Conservation (phyloP, 2,329 filamentous ascomycete species). For the Fusarium sp. region DNA sequence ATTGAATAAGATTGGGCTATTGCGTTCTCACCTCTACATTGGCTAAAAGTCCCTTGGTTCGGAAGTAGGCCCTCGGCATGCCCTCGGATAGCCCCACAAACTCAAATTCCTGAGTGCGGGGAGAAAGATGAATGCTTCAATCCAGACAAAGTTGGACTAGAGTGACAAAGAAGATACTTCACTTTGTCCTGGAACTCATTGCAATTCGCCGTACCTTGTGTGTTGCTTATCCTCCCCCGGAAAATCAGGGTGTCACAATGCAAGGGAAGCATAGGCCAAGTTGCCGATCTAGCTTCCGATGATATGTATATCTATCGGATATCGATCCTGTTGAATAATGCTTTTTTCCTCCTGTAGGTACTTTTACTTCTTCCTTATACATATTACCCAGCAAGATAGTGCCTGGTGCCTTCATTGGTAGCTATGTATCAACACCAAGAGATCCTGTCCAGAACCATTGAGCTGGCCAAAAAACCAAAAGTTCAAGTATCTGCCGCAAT, state of each 20-base stretch:
- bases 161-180: background rate
- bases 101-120: background rate
- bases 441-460: background rate
- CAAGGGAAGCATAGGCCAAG: accelerated
- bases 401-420: accelerated
- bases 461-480: background rate
- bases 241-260: background rate
- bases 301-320: background rate
- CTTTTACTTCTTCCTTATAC: accelerated
- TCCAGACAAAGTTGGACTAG: accelerated
- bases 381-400: background rate
- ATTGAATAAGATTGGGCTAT: too few relatives aligned
- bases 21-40: background rate
- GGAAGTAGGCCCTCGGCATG: background rate
- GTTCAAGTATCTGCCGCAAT: background rate
- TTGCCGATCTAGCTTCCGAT: background rate
- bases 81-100: background rate
- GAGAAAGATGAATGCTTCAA: background rate
- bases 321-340: accelerated
- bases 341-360: accelerated
- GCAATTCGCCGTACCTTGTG: accelerated
- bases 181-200: accelerated
- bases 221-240: background rate
- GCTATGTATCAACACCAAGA: background rate
- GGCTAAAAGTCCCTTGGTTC: accelerated